Base-by-base conservation (phyloP, 2,329 filamentous ascomycete genomes). In the Hymenotorrendiella dingleyae region DNA sequence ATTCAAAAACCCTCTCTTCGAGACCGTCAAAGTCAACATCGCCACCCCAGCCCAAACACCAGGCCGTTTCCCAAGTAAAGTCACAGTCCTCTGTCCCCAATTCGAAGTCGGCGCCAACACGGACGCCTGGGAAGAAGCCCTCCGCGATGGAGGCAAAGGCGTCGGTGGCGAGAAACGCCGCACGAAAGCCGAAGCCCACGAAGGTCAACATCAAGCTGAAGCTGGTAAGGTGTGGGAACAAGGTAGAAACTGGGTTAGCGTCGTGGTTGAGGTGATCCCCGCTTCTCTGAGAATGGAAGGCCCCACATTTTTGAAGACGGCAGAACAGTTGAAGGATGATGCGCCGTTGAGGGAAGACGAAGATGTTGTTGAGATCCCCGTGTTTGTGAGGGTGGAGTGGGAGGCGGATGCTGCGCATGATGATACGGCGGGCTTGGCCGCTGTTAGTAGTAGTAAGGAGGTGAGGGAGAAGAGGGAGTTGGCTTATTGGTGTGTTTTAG, bases 141-240 rank as follows among this genome's bases (percentile, higher is more conserved):
- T 96, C 43, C 46, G 62, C 8, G 50, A 54, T 48, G 56, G 64
- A 36, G 50, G 59, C 53, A 65, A 60, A 62, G 61, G 61, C 62
- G 59, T 52, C 59, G 57, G 60, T 67, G 57, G 55, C 61, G 61
- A 56, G 68, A 67, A 57, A 67, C 63, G 46, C 14, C 40, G 53
- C 4, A 58, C 50, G 16, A 59, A 59, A 39, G 56, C 53, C 1
- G 59, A 61, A 36, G 50, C 49, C 9, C 63, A 62, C 22, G 59
- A 65, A 11, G 64, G 64, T 54, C 66, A 56, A 60, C 68, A 59
- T 32, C 80, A 79, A 58, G 78, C 86, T 12, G 89, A 94, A 63
- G 86, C 86, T 0, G 93, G 91, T 40, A 97, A 97, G 66, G 82
- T 97, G n/a, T 98, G 88, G 86, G 90, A 96, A 50, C 78, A 83